These are phyloP conservation scores for Candida endomychidarum DNA, from an alignment of 805 yeast genomes.

Conservation along the genomic window DNA sequence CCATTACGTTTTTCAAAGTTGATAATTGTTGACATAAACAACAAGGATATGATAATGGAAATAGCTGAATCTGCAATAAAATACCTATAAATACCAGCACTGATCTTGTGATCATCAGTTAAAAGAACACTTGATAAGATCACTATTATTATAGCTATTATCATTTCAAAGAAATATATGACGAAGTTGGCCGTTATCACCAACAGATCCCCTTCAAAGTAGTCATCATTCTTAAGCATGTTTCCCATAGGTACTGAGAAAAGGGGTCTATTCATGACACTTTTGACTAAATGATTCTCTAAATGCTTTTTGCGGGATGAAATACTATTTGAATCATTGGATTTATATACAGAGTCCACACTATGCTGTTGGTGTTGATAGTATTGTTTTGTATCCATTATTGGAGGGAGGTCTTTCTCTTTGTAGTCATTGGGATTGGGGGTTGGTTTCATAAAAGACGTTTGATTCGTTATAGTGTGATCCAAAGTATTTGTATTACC, in stretches of 20 bases:
- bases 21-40: conserved; percentile 37
- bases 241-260: conserved; percentile 21
- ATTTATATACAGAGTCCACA: conserved; percentile 7
- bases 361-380: conserved; percentile 6
- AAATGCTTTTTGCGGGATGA: conserved; percentile 22
- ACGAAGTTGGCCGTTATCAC: conserved; percentile 29
- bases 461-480: conserved; percentile 12
- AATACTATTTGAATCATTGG: conserved; percentile 19
- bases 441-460: conserved; percentile 15
- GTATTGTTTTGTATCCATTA: conserved; percentile 21
- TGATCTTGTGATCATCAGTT: conserved; percentile 23
- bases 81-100: conserved; percentile 31
- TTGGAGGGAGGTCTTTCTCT: conserved; percentile 26
- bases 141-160: conserved; percentile 28
- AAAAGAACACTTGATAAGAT: conserved; percentile 27
- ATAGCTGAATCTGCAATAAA: conserved; percentile 38
- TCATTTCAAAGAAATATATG: conserved; percentile 31
- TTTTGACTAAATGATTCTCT: conserved; percentile 28
- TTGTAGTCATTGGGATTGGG: conserved; percentile 4
- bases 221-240: conserved; percentile 16
- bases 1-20: conserved; percentile 42
- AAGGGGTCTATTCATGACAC: conserved; percentile 36
- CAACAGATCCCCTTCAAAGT: conserved; percentile 14
- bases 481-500: conserved; percentile 5
- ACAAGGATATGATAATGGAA: conserved; percentile 31